Evolutionary conservation across 169 alveolate genomes (phyloP), one percentile per base, ranked within the genome.

Genomic region (Babesia gibsoni): DNA sequence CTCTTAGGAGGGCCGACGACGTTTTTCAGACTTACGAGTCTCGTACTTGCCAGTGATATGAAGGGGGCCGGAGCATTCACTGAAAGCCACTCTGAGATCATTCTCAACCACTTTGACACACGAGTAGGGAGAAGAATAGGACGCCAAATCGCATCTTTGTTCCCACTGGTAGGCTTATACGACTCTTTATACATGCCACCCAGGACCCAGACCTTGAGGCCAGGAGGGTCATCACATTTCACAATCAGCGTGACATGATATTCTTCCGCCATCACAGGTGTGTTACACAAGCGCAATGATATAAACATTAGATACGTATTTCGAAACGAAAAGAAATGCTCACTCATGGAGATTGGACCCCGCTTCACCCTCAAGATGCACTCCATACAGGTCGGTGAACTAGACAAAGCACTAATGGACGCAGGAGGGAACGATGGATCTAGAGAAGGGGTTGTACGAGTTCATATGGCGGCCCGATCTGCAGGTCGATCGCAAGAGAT

Each of bases 301-400:
- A 20, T 33, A 2, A 25, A 23, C 20, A 68, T 22, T 57, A 89
- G 93, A 49, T 89, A 89, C 63, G 89, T 82, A 16, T 89, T 89
- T 67, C 84, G 84, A 6, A 73, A 78, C 67, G 88, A 82, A 25
- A 84, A 90, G 66, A 90, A 94, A 82, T 97, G 96, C 18, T 91
- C 92, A 49, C 84, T 98, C 67, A 94, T 94, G 84, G 99, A 98
- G 88, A 95, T 98, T 27, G 99, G 99, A 0, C 99, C 99, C 9
- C 91, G 99, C 52, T 95, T 98, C 83, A 96, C 99, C 49, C 83
- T 98, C 80, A 96, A 97, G 88, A 84, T 96, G 48, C 89, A 91
- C 64, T 92, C 94, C 80, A 88, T 98, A 29, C 97, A 97, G 90
- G 93, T 91, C 67, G 94, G 95, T 20, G 35, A 45, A 27, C 52